These are phyloP conservation scores for Plantago elongata DNA, from an alignment of 257 asterid species.

Conservation along the genomic window DNA sequence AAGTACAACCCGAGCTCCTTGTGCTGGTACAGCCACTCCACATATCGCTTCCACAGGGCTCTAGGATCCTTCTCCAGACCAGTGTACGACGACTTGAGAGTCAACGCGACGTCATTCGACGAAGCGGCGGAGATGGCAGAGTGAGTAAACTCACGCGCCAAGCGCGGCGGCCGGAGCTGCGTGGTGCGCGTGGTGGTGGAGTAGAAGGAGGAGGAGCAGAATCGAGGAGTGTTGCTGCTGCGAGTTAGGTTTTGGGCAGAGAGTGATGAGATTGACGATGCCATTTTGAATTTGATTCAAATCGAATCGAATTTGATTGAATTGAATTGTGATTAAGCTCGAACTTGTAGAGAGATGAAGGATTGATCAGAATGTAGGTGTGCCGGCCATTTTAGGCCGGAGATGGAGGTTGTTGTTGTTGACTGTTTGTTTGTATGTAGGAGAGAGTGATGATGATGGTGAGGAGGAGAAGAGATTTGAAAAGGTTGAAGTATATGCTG, in stretches of 20 bases:
- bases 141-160: constrained; percentile 76
- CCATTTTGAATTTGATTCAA: background rate
- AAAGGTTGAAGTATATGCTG: background rate
- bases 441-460: too few species aligned
- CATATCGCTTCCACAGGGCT: constrained; percentile 75
- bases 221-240: background rate
- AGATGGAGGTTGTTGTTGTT: background rate
- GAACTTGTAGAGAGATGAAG: background rate
- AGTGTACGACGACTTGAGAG: constrained; percentile 15
- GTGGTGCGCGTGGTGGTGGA: background rate
- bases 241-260: constrained; percentile 11
- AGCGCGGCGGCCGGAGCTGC: constrained; percentile 34
- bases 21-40: constrained; percentile 95
- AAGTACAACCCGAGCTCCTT: constrained; percentile 86
- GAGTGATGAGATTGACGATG: constrained; percentile 22
- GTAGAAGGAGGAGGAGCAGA: background rate
- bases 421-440: background rate
- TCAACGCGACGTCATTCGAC: constrained; percentile 27
- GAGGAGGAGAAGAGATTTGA: too few species aligned
- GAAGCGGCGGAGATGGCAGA: constrained; percentile 32
- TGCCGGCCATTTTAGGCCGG: background rate
- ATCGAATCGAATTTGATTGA: background rate
- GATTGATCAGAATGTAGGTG: background rate
- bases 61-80: constrained; percentile 53
- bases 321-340: too few species aligned